A percentile compares a stretch with the other conserved stretches of the same genome.
Conservation (phyloP, 805 yeast genomes). For the Wickerhamiella qilinensis region DNA sequence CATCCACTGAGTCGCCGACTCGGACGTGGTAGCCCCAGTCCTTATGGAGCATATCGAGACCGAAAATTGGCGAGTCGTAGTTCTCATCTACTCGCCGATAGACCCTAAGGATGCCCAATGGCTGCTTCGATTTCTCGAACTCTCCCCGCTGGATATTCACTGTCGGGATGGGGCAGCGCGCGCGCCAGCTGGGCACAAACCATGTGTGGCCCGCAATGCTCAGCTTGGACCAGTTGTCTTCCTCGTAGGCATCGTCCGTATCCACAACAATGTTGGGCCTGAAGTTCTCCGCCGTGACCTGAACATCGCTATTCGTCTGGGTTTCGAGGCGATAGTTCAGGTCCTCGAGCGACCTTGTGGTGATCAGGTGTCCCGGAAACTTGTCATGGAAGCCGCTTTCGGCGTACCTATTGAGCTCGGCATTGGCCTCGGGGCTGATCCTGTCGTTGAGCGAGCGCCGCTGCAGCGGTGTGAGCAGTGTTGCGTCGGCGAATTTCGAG, state of each 20-base stretch:
- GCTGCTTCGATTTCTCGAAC: constrained; percentile 14
- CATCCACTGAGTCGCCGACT: constrained; percentile 18
- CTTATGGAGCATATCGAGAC: constrained; percentile 15
- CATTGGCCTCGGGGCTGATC: constrained; percentile 6
- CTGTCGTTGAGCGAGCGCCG: constrained; percentile 11
- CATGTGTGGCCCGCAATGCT: constrained; percentile 14
- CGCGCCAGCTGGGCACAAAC: constrained; percentile 16
- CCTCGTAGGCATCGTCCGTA: constrained; percentile 20
- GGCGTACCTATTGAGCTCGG: constrained; percentile 6
- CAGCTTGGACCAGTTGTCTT: constrained; percentile 20
- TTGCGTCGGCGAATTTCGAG: constrained; percentile 5
- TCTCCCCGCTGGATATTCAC: constrained; percentile 17
- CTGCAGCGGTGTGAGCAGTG: constrained; percentile 14
- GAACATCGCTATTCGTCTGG: constrained; percentile 11
- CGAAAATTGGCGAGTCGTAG: constrained; percentile 18
- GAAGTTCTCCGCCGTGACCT: constrained; percentile 16
- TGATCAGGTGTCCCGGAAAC: constrained; percentile 19
- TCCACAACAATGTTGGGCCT: constrained; percentile 20
- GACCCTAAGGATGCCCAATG: constrained; percentile 17
- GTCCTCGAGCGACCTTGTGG: constrained; percentile 17
- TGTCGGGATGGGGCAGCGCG: constrained; percentile 21
- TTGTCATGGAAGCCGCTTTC: constrained; percentile 18
- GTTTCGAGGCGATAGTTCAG: constrained; percentile 12
- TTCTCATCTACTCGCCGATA: constrained; percentile 20
- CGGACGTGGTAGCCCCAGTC: constrained; percentile 12